Evolutionary conservation across 2,329 filamentous ascomycete genomes (phyloP), one percentile per base, ranked within the genome.

Genomic region (Calonectria fujianensis): DNA sequence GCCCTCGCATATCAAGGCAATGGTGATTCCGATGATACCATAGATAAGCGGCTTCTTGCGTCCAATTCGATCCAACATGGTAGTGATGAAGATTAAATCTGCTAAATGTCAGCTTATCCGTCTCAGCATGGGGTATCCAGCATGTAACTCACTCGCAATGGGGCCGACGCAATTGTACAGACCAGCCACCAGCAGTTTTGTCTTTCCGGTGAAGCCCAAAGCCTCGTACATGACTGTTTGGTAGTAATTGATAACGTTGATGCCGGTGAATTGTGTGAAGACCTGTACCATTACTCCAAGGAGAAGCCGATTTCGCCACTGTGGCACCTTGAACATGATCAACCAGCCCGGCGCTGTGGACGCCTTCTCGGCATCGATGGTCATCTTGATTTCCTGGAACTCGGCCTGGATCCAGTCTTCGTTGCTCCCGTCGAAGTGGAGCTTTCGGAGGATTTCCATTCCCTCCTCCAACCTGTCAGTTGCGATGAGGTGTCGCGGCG

Each of bases 41-140:
- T 93, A 89, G 31, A 94, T 84, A 89, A 95, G 93, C 70, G 94
- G 88, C 76, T 88, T 88, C 13, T 93, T 88, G 54, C 93, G 90
- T 11, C 92, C 92, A 10, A 92, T 89, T 10, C 88, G 88, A 82
- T 93, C 91, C 66, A 92, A 89, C 48, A 92, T 86, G 81, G 91
- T 90, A 20, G 86, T 85, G 35, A 87, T 92, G 82, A 92, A 93
- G 83, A 91, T 82, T 37, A 89, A 80, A 80, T 91, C 85, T 85
- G n/a, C 4, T 45, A 1, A 13, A 20, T 0, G 57, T 74, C 41
- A 75, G 69, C 68, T 24, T 24, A 27, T 50, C 27, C 7, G 32
- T 45, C 29, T 8, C 4, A 32, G n/a, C 20, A 8, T 35, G 10
- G 4, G 2, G 7, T 50, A 13, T 11, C 9, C 2, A 35, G 8